These are phyloP conservation scores for Crithidia fasciculata DNA, from an alignment of 208 protist species.

Conservation along the genomic window DNA sequence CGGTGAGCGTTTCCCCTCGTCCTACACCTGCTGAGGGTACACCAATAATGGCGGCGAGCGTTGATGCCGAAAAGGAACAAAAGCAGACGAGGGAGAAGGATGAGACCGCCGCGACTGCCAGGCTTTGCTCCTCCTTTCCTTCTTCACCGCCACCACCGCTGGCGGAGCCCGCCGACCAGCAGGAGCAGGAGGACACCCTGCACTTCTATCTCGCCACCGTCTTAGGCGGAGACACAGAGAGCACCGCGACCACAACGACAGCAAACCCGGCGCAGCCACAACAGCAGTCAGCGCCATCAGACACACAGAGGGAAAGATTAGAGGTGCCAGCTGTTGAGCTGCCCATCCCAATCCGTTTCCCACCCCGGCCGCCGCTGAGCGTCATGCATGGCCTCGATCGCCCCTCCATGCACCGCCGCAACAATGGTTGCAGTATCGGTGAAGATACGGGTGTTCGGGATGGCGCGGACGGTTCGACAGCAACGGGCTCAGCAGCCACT, in stretches of 20 bases:
- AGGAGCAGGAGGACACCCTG: constrained; percentile 7
- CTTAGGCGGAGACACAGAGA: not conserved
- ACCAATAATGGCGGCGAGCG: too few species aligned
- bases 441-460: not conserved
- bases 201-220: constrained; percentile 15
- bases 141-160: not conserved
- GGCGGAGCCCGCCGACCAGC: not conserved
- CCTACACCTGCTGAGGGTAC: too few species aligned
- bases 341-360: not conserved
- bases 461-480: not conserved
- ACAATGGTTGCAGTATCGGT: not conserved
- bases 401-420: not conserved
- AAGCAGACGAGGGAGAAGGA: too few species aligned
- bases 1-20: too few species aligned
- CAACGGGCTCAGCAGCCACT: not conserved
- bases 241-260: not conserved
- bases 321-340: not conserved
- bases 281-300: too few species aligned
- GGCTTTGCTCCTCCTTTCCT: not conserved
- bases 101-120: too few species aligned
- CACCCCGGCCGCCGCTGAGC: too few species aligned
- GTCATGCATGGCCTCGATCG: too few species aligned
- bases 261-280: not conserved
- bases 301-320: not conserved
- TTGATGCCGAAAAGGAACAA: too few species aligned